phyloP scores from a whole-genome alignment of 192 early-diverging fungal genomes.

The Kappamyces sp. region DNA sequence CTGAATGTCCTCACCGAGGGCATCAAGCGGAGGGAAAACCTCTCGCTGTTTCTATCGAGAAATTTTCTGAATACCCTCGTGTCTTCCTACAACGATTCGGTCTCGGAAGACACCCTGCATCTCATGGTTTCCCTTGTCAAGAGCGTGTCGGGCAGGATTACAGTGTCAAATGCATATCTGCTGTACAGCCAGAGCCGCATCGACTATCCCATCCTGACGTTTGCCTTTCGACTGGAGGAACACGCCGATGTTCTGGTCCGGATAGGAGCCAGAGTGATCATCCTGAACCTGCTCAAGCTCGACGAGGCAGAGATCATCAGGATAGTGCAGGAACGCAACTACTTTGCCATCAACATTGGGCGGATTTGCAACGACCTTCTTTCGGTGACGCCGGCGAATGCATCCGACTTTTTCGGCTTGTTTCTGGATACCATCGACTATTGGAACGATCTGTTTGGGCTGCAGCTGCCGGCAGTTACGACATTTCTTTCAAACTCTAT shows the following conservation, averaged over 20 bases:
- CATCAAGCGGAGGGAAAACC: too few relatives aligned
- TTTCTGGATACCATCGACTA: constrained; percentile 2
- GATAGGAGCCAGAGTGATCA: not conserved
- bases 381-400: not conserved
- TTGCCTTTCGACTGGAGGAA: not conserved
- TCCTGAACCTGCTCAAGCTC: not conserved
- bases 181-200: too few relatives aligned
- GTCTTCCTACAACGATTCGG: too few relatives aligned
- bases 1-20: too few relatives aligned
- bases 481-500: not conserved
- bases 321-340: not conserved
- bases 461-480: not conserved
- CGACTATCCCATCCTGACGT: not conserved
- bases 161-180: too few relatives aligned
- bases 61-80: too few relatives aligned
- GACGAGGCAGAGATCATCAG: not conserved
- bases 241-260: constrained; percentile 2
- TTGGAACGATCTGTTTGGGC: not conserved
- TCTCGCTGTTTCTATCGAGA: too few relatives aligned
- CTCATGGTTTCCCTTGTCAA: too few relatives aligned
- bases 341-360: not conserved
- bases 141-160: too few relatives aligned
- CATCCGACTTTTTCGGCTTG: too few relatives aligned
- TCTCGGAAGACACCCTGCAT: too few relatives aligned
- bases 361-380: not conserved